phyloP scores from a whole-genome alignment of 768 basidiomycete genomes.

The Pisolithus albus region DNA sequence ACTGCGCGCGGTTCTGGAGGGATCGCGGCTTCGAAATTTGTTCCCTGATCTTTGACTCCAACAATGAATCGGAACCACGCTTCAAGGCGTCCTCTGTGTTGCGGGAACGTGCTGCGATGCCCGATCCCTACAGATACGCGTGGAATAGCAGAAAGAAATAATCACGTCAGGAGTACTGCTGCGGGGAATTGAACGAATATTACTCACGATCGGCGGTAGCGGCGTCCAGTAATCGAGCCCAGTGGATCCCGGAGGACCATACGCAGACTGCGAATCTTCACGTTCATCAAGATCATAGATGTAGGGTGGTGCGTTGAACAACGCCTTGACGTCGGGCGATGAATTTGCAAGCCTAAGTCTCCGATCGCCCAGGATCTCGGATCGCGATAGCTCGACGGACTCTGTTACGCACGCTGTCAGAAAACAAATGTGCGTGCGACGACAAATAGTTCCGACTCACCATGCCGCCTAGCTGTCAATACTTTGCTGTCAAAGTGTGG shows the following conservation, averaged over 20 bases:
- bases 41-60: conserved; percentile 80
- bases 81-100: conserved; percentile 72
- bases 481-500: conserved; percentile 96
- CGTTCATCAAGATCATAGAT: conserved; percentile 75
- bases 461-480: conserved; percentile 65
- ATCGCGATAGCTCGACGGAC: conserved; percentile 68
- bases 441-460: conserved; percentile 39
- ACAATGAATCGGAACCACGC: conserved; percentile 75
- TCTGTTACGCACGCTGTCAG: conserved; percentile 35
- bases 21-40: conserved; percentile 71
- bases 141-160: not conserved
- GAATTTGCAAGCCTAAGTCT: conserved; percentile 80
- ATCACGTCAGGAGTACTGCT: conserved; percentile 16
- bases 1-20: conserved; percentile 81
- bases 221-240: conserved; percentile 72
- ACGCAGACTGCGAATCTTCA: conserved; percentile 56
- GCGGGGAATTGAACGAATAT: conserved; percentile 1
- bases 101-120: conserved; percentile 58
- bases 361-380: conserved; percentile 63
- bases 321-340: conserved; percentile 89
- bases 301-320: conserved; percentile 84
- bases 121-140: conserved; percentile 47
- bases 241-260: conserved; percentile 39
- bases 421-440: conserved; percentile 11
- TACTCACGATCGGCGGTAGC: conserved; percentile 64